These are phyloP conservation scores for Ceratopteris richardii DNA, from an alignment of 75 land plant genomes.

Conservation along the genomic window DNA sequence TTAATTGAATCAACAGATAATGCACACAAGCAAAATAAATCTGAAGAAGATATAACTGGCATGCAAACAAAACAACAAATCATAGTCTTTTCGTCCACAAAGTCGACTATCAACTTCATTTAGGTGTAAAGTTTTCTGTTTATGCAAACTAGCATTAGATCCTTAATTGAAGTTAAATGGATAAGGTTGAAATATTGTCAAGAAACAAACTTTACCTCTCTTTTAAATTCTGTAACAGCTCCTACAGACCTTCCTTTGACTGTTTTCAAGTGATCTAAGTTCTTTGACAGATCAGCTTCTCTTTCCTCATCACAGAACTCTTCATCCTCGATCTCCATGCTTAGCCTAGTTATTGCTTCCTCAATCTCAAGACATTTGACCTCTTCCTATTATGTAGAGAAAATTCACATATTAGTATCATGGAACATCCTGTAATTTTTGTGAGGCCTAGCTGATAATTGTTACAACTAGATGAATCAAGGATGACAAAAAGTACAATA, in stretches of 20 bases:
- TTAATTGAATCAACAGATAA: too few relatives aligned
- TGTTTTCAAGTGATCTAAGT: slow-evolving; percentile 15
- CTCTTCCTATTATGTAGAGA: slow-evolving; percentile 20
- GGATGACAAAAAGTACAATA: too few relatives aligned
- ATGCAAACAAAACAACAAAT: too few relatives aligned
- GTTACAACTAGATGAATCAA: too few relatives aligned
- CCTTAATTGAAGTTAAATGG: too few relatives aligned
- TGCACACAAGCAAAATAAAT: too few relatives aligned
- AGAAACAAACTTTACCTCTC: slow-evolving; percentile 13
- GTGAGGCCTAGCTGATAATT: background rate
- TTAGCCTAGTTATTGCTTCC: slow-evolving; percentile 21
- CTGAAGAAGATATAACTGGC: too few relatives aligned
- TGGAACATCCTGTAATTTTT: background rate
- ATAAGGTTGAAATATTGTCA: too few relatives aligned
- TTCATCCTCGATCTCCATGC: slow-evolving; percentile 20
- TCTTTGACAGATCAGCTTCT: slow-evolving; percentile 20
- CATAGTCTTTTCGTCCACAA: too few relatives aligned
- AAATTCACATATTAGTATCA: background rate
- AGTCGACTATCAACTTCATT: too few relatives aligned
- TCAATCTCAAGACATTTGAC: slow-evolving; percentile 21
- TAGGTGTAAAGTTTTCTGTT: too few relatives aligned
- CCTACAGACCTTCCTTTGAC: slow-evolving; percentile 22
- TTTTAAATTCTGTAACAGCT: slow-evolving; percentile 21
- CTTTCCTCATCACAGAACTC: slow-evolving; percentile 19
- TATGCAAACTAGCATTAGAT: too few relatives aligned